Conservation (phyloP, 306 rosid genomes). For the Prunus mongolica region DNA sequence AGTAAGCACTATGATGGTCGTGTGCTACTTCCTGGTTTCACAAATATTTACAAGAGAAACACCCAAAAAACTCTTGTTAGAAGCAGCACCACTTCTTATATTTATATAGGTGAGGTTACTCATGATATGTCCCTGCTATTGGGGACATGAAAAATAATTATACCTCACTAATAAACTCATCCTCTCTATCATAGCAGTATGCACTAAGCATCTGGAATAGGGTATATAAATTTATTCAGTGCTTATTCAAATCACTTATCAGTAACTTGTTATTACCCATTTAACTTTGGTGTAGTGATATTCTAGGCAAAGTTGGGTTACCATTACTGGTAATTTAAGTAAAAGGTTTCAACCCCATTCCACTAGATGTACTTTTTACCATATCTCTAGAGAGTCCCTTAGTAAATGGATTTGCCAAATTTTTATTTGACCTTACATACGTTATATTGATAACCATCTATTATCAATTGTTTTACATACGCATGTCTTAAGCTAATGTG, state of each 20-base stretch:
- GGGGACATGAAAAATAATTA: no score
- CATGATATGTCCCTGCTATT: no score
- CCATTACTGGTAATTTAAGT: constrained; percentile 21
- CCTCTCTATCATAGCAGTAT: no score
- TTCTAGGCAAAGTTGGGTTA: constrained; percentile 8
- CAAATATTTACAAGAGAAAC: background rate
- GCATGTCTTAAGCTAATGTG: constrained; percentile 9
- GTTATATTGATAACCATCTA: no score
- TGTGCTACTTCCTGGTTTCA: background rate
- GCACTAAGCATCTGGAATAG: no score
- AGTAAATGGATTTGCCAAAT: background rate
- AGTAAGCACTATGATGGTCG: background rate
- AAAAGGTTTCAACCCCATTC: background rate
- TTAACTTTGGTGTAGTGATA: background rate
- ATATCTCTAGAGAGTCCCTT: constrained; percentile 9
- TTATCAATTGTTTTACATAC: background rate
- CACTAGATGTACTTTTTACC: constrained; percentile 27
- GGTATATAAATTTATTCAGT: no score
- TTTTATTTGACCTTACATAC: no score
- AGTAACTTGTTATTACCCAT: constrained; percentile 2
- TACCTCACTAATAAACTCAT: no score
- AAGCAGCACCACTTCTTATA: no score
- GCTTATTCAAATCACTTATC: background rate
- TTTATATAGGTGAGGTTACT: no score
- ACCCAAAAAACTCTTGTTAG: no score